Evolutionary conservation across 805 yeast species (phyloP), one percentile per base, ranked within the genome.

Genomic region (Monosporozyma solicola): DNA sequence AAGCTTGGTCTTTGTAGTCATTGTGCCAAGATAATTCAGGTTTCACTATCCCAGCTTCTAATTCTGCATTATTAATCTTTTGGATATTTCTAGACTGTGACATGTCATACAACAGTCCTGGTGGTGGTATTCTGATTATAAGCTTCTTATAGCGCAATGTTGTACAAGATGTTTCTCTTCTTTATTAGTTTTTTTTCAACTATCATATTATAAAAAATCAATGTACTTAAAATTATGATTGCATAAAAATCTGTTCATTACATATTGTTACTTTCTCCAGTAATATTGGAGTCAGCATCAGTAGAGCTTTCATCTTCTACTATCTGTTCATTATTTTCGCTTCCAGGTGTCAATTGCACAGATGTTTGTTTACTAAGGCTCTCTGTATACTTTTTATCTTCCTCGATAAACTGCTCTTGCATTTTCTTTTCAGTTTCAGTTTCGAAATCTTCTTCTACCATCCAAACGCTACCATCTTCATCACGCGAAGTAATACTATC

Each of bases 1-100:
- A 89, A 1, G 92, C 82, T 0, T 92, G 79, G 57, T 89, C 91
- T 25, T 71, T 72, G 63, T 83, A 89, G 58, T 91, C 96, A 55
- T 80, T 76, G 65, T 92, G 98, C 98, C 98, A 92, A 5, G 97
- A 89, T 0, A 85, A 87, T 3, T 73, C 69, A 1, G 63, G 53
- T 37, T 77, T 74, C 0, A 84, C 67, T 0, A 82, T 77, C 13
- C 83, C 82, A 7, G 70, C 69, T n/a, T 76, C 77, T 16, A 90
- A 73, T 62, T 91, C 97, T 53, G 73, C 74, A 52, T 82, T 80
- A 62, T 82, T 89, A 50, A 87, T 76, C 46, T 72, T 71, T 58
- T 80, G 76, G 25, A 84, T 80, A n/a, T 68, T 61, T 47, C 61
- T 63, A 22, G 70, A 33, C 43, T 43, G 46, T 8, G 46, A 43